Evolutionary conservation across 371 early-diverging fungal genomes (phyloP).

Genomic region (Mucor lusitanicus): DNA sequence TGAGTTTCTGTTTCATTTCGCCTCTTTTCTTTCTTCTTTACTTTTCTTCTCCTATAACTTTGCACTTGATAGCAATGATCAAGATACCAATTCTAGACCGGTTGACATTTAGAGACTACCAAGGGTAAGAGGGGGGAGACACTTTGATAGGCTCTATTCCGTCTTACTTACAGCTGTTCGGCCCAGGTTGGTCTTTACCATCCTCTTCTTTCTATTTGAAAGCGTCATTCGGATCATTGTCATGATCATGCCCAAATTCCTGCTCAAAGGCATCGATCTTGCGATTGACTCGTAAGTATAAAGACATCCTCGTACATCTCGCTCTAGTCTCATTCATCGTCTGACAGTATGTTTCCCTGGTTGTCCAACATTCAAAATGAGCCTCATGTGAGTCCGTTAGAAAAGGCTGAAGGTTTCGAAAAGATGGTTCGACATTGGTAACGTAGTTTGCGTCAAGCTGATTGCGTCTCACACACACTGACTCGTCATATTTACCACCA

Average conservation of each 20-base stretch:
- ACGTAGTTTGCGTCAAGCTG: background rate
- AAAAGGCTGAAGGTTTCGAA: slow-evolving; percentile 63
- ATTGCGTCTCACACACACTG: background rate
- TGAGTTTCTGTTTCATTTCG: background rate
- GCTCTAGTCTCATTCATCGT: background rate
- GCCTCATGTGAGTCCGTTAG: slow-evolving; percentile 61
- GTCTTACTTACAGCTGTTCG: background rate
- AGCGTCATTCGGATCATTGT: slow-evolving; percentile 67
- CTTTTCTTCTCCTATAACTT: background rate
- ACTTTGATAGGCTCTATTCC: background rate
- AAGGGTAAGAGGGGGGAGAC: slow-evolving; percentile 28
- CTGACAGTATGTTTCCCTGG: slow-evolving; percentile 53
- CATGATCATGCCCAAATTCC: slow-evolving; percentile 58
- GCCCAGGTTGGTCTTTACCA: slow-evolving; percentile 57
- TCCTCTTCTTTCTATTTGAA: slow-evolving; percentile 69
- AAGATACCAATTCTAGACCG: slow-evolving; percentile 55
- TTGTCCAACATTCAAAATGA: slow-evolving; percentile 47
- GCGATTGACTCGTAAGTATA: slow-evolving; percentile 48
- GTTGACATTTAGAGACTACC: slow-evolving; percentile 52
- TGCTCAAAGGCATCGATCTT: slow-evolving; percentile 47
- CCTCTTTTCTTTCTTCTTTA: background rate
- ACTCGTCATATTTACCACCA: slow-evolving; percentile 3
- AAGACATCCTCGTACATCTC: background rate
- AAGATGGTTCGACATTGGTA: slow-evolving; percentile 72
- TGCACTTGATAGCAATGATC: slow-evolving; percentile 1